Evolutionary conservation across 176 grass and related monocot species (phyloP).

Genomic region (Avena eriantha): DNA sequence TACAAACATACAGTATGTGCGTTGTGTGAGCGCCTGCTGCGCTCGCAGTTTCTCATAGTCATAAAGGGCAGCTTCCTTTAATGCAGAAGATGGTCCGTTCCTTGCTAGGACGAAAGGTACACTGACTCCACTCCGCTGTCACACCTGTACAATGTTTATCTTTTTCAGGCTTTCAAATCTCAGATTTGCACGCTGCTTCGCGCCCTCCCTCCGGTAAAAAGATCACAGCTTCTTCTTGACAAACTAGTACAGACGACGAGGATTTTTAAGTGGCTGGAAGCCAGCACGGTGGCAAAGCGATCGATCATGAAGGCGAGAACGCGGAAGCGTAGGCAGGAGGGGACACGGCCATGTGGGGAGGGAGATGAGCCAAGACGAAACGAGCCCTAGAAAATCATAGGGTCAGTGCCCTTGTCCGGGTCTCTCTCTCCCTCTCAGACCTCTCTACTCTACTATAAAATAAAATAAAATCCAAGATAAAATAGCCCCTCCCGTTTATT

Average conservation of each 20-base stretch:
- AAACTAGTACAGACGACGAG: constrained; percentile 11
- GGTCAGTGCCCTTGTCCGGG: constrained; percentile 35
- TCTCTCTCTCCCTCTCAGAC: background rate
- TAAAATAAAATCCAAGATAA: background rate
- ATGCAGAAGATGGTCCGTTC: constrained; percentile 2
- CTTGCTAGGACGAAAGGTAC: background rate
- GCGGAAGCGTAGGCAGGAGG: constrained; percentile 35
- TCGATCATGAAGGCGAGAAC: constrained; percentile 38
- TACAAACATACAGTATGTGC: too few species aligned
- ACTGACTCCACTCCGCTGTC: constrained; percentile 3
- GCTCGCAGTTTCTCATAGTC: too few species aligned
- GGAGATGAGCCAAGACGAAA: constrained; percentile 31
- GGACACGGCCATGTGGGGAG: constrained; percentile 48
- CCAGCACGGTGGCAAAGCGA: background rate
- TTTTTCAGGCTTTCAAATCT: constrained; percentile 35
- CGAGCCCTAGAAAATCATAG: constrained; percentile 36
- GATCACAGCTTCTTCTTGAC: constrained; percentile 1
- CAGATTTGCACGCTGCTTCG: constrained; percentile 44
- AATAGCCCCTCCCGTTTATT: background rate
- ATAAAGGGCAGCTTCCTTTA: too few species aligned
- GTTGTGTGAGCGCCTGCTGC: too few species aligned
- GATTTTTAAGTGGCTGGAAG: constrained; percentile 28
- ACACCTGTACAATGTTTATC: background rate
- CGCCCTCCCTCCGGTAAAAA: constrained; percentile 23
- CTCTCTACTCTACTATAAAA: background rate